Evolutionary conservation across 176 grass and related monocot genomes (phyloP), one percentile per base, ranked within the genome.

Genomic region (Carex parvula): DNA sequence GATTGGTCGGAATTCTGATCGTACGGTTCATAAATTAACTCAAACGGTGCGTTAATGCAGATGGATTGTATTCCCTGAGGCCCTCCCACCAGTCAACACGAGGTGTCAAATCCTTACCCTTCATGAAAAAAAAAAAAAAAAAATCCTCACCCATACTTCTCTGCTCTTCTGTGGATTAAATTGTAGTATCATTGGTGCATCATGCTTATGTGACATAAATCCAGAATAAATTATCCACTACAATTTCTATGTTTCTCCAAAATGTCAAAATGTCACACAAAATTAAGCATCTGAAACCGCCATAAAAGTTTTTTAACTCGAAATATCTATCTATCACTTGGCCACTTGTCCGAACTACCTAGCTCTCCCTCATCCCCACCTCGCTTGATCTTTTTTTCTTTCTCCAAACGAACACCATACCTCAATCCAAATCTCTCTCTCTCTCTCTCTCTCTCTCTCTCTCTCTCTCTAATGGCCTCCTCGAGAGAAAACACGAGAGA

Each of bases 401-500:
- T 16, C 60, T 24, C 61, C 11, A 17, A 17, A 69, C 59, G 8
- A 42, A 63, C 59, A 41, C 64, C 59, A 42, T 61, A 66, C 9
- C 30, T 73, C 44, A n/a, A n/a, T n/a, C n/a, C n/a, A n/a, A n/a
- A n/a, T n/a, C n/a, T n/a, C n/a, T n/a, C n/a, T n/a, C n/a, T n/a
- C n/a, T n/a, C n/a, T n/a, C n/a, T n/a, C n/a, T n/a, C n/a, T 30
- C 26, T 26, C 26, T 26, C 26, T 29, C 29, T 80, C 76, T 60
- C 14, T 66, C 56, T 62, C 21, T 46, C 58, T 59, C n/a, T 70
- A 80, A 89, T 90, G 90, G 85, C 77, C 53, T 85, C 87, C 42
- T 67, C 88, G n/a, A 84, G 79, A n/a, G 69, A 81, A 62, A 90
- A 68, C 88, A 58, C 84, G 1, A 81, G 85, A 9, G 79, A 73